Conservation (phyloP, 2,329 filamentous ascomycete species). For the Thielaviopsis populi region DNA sequence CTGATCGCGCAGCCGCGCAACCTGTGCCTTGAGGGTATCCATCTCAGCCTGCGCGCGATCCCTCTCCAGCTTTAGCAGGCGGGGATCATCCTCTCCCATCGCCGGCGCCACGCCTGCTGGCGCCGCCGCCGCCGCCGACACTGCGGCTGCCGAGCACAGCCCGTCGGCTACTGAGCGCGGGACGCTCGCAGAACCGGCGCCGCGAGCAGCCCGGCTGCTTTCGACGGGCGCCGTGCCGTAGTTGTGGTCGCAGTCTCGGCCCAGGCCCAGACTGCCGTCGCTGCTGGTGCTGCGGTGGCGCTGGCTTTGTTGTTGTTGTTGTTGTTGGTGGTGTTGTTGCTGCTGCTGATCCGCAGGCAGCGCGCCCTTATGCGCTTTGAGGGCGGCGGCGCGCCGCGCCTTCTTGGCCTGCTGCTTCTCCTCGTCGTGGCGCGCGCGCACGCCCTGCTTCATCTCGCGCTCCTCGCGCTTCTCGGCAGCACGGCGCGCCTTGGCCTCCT, state of each 20-base stretch:
- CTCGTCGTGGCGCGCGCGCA: conserved; percentile 36
- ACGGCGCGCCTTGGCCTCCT: conserved; percentile 37
- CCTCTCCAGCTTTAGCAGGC: conserved; percentile 22
- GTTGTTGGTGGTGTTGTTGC: too few relatives aligned
- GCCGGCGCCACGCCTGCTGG: not conserved
- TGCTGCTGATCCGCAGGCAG: conserved; percentile 52
- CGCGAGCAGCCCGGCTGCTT: not conserved
- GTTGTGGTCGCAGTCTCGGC: not conserved
- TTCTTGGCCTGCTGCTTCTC: conserved; percentile 38
- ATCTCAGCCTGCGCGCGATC: conserved; percentile 36
- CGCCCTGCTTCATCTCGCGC: conserved; percentile 37
- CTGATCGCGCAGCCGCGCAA: conserved; percentile 42
- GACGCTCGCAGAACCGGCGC: not conserved
- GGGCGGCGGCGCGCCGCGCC: conserved; percentile 37
- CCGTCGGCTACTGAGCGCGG: not conserved
- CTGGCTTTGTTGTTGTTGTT: too few relatives aligned
- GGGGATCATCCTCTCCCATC: not conserved
- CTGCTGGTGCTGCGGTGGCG: conserved; percentile 35
- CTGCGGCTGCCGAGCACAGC: not conserved
- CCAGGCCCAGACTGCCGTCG: conserved; percentile 17
- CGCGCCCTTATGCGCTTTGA: conserved; percentile 35
- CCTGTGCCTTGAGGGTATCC: conserved; percentile 37
- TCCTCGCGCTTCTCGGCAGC: conserved; percentile 31
- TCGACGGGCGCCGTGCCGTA: not conserved
- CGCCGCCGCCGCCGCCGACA: not conserved